Base-by-base conservation (phyloP, 1,284 basidiomycete species). In the Gomphus bonarii region DNA sequence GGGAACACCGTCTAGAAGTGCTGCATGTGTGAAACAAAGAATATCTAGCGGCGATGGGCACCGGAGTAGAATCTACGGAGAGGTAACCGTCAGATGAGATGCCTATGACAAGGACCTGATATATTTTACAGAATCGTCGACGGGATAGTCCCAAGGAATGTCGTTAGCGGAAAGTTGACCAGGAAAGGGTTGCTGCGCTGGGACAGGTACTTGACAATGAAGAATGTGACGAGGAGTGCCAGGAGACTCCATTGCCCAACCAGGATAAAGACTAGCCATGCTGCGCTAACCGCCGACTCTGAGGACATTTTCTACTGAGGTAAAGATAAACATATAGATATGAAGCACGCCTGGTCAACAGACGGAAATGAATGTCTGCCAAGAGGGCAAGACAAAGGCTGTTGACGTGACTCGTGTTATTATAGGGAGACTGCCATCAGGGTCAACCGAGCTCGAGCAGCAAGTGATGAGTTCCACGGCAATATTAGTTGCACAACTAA, bases 241-340 rank as follows among this genome's bases (percentile, higher is more conserved):
- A 55, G 54, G 30, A 55, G 54, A 35, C 43, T 8, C 25, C 42
- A 55, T 55, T 47, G 54, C 14, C 44, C 54, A 18, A 35, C 54
- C 22, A 55, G 6, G 44, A 48, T 40, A 28, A 55, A 36, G 20
- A 38, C 28, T 11, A 55, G 54, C 54, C 54, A 55, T 18, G 44
- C 16, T 20, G 10, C 20, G n/a, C 4, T 36, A 20, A 48, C 31
- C 10, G 31, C 40, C 31, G 36, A 28, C 22, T 44, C 38, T 11
- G 38, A 36, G 38, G 22, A 14, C 22, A 54, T 44, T 11, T 4
- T 51, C 18, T 8, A 28, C 3, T 31, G 28, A 36, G 18, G 36
- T 2, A 25, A 11, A 4, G 11, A 28, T 12, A 28, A 51, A 51
- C 10, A 35, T 16, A 31, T 12, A 20, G 38, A 33, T 14, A 25